A percentile compares a stretch with the other conserved stretches of the same genome.
These are phyloP conservation scores for Blastobotrys terrestris DNA, from an alignment of 805 yeast species.

Conservation along the genomic window DNA sequence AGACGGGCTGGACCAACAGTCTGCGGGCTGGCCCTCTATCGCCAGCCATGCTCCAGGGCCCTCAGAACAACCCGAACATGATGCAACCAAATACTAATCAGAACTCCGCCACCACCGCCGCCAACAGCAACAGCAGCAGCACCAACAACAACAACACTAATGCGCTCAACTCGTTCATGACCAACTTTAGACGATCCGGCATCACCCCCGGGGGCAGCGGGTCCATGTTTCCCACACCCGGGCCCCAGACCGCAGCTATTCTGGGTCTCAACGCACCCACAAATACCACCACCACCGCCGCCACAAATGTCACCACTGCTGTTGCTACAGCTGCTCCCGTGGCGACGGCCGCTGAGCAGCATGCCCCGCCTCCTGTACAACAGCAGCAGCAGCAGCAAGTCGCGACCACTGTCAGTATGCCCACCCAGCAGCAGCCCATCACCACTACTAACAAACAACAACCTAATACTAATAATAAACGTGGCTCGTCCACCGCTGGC, in stretches of 20 bases:
- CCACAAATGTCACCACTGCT: neutral
- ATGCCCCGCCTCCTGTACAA: neutral
- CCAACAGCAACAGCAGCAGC: constrained; percentile 13
- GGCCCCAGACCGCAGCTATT: constrained; percentile 32
- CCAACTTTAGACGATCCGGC: constrained; percentile 21
- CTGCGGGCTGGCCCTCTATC: constrained; percentile 33
- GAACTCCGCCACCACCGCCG: constrained; percentile 2
- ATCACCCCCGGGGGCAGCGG: constrained; percentile 34
- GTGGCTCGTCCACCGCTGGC: neutral
- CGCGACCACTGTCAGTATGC: neutral
- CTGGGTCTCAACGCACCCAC: constrained; percentile 27
- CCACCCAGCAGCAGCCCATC: neutral
- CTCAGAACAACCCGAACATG: constrained; percentile 19
- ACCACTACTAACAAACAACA: neutral
- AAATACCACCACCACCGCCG: neutral
- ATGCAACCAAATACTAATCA: neutral
- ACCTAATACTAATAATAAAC: neutral
- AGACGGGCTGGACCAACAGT: constrained; percentile 19
- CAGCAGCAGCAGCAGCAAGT: neutral
- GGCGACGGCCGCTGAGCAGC: constrained; percentile 11
- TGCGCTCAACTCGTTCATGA: constrained; percentile 1
- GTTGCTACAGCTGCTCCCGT: constrained; percentile 10
- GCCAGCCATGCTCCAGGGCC: constrained; percentile 34
- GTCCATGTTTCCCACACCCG: constrained; percentile 31
- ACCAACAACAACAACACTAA: constrained; percentile 40